Conservation (phyloP, 2,329 filamentous ascomycete genomes). For the Neonectria punicea region DNA sequence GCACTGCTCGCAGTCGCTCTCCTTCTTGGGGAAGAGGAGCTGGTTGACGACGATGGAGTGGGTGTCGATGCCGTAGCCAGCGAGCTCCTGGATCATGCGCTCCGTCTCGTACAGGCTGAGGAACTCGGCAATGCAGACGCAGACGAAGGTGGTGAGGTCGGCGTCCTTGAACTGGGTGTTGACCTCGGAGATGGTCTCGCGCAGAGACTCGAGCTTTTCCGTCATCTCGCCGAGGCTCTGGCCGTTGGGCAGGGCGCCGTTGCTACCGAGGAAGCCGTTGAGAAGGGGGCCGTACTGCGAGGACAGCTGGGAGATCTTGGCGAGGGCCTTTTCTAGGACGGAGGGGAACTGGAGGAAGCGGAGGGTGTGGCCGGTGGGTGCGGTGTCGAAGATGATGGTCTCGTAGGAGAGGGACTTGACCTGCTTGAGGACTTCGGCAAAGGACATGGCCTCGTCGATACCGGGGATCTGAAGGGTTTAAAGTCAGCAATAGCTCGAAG, state of each 20-base stretch:
- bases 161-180: slow-evolving; percentile 99
- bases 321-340: slow-evolving; percentile 97
- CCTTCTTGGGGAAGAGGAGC: slow-evolving; percentile 88
- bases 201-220: slow-evolving; percentile 91
- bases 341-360: slow-evolving; percentile 99
- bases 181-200: slow-evolving; percentile 93
- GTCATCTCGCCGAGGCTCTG: slow-evolving; percentile 92
- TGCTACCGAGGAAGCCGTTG: slow-evolving; percentile 88
- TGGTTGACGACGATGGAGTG: slow-evolving; percentile 99
- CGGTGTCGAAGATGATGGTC: slow-evolving; percentile 98
- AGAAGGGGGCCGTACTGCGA: slow-evolving; percentile 95
- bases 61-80: slow-evolving; percentile 93
- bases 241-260: slow-evolving; percentile 83
- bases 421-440: slow-evolving; percentile 98
- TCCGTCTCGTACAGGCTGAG: slow-evolving; percentile 97
- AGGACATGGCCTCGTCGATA: slow-evolving; percentile 99
- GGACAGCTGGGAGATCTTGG: slow-evolving; percentile 93
- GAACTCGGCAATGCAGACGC: slow-evolving; percentile 98
- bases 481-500: slow-evolving; percentile 4
- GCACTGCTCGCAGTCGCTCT: slow-evolving; percentile 92
- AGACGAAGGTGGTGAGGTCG: slow-evolving; percentile 95
- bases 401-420: slow-evolving; percentile 99
- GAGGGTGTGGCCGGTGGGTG: slow-evolving; percentile 96
- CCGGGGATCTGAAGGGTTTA: slow-evolving; percentile 82
- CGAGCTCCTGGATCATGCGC: slow-evolving; percentile 98